These are phyloP conservation scores for Papilionanthe hybrid DNA, from an alignment of 116 monocot species.

Conservation along the genomic window DNA sequence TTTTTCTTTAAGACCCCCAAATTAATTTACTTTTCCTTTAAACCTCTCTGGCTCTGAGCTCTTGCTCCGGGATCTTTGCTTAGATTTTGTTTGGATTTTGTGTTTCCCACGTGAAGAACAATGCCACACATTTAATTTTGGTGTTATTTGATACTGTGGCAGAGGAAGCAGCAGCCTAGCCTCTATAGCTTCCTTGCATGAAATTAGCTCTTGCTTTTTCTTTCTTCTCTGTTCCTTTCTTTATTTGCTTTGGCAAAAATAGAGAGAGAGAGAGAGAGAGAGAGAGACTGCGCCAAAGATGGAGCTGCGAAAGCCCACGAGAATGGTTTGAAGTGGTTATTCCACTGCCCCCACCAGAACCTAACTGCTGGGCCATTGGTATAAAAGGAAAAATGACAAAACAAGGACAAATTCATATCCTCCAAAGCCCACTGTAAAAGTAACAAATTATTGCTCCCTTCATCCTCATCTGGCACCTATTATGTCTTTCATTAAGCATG, in stretches of 20 bases:
- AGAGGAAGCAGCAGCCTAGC: background rate
- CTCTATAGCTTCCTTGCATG: constrained; percentile 13
- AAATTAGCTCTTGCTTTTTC: constrained; percentile 13
- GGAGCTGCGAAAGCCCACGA: constrained; percentile 1
- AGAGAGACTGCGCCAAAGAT: background rate
- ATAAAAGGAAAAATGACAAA: constrained; percentile 9
- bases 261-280: background rate
- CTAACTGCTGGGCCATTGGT: constrained; percentile 2
- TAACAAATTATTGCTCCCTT: background rate
- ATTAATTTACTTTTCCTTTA: constrained; percentile 12
- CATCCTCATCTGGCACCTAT: background rate
- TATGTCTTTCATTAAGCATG: no score
- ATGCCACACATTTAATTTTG: constrained; percentile 22
- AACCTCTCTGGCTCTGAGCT: constrained; percentile 26
- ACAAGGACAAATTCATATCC: background rate
- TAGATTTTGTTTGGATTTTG: constrained; percentile 53
- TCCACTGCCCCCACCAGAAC: constrained; percentile 3
- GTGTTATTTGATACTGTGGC: constrained; percentile 1
- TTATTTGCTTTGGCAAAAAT: constrained; percentile 11
- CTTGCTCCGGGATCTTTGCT: constrained; percentile 32
- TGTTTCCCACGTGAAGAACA: constrained; percentile 53
- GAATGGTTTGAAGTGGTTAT: constrained; percentile 3
- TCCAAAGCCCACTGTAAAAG: background rate
- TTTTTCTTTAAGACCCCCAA: constrained; percentile 9
- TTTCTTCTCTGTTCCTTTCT: constrained; percentile 10